Base-by-base conservation (phyloP, 2,329 filamentous ascomycete species). In the Blastomyces percursus region DNA sequence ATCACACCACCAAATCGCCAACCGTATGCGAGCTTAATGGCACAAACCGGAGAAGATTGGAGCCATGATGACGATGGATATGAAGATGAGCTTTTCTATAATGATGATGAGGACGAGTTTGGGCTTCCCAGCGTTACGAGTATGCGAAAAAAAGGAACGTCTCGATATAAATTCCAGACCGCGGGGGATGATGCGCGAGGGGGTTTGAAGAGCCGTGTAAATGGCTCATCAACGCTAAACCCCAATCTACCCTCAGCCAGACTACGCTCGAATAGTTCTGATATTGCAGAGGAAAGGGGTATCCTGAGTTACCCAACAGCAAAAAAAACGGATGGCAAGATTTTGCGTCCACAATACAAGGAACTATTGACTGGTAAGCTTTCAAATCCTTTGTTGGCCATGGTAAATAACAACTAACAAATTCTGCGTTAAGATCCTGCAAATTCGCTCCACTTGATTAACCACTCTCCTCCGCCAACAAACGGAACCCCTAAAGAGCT, bases 271-370 rank as follows among this genome's bases (percentile, higher is more conserved):
- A 88, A 96, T 76, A 96, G 92, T 75, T 90, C 90, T 66, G 93
- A 97, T 74, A 96, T 97, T 73, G 91, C 92, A 21, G 89, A 96
- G 70, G 92, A 96, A 76, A 84, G 93, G 65, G 90, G 90, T 30
- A 80, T 88, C 48, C 85, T 90, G 16, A 86, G 85, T 65, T 97
- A 97, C 71, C 93, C 93, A 35, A 87, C 90, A 69, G 86, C 92
- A 2, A 93, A 92, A 76, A 95, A 92, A 75, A 87, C 84, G 65
- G 92, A 96, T 73, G 93, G 91, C 35, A 99, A 99, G 80, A 97
- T 97, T 64, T 79, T 99, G 27, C 86, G 94, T 66, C 94, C 94
- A 60, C 94, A 99, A 75, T 99, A 97, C 75, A 96, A 99, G 76
- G 94, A 99, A 65, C 95, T 99, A 55, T 78, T 99, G 24, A 84